phyloP scores from a whole-genome alignment of 768 basidiomycete species.

The Chalciporus chontae region DNA sequence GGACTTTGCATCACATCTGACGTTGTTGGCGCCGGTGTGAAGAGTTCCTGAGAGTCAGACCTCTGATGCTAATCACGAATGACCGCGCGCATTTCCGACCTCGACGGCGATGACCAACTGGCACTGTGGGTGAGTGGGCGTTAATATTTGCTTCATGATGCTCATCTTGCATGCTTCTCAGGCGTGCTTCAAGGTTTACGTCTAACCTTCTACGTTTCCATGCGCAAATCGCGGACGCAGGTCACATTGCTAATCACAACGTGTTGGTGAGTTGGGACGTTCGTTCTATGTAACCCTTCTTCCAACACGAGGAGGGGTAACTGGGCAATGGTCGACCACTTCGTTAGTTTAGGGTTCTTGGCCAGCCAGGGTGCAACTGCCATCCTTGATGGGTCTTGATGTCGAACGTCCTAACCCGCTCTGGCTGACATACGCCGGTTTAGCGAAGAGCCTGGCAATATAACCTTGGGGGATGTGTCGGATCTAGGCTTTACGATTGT shows the following conservation, averaged over 20 bases:
- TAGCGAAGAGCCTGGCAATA: slow-evolving; percentile 11
- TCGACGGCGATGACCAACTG: slow-evolving; percentile 18
- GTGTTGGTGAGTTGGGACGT: slow-evolving; percentile 8
- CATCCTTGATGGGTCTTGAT: slow-evolving; percentile 11
- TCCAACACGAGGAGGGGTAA: slow-evolving; percentile 21
- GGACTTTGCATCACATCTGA: slow-evolving; percentile 1
- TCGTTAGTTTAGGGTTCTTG: slow-evolving; percentile 31
- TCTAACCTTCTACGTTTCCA: slow-evolving; percentile 5
- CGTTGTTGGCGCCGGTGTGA: slow-evolving; percentile 6
- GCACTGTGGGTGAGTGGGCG: neutral
- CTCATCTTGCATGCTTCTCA: slow-evolving; percentile 8
- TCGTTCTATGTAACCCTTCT: too few species aligned
- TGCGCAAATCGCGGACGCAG: slow-evolving; percentile 18
- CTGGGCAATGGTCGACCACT: slow-evolving; percentile 27
- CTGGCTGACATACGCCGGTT: slow-evolving; percentile 4
- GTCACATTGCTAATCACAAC: slow-evolving; percentile 15
- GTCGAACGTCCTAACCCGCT: slow-evolving; percentile 22
- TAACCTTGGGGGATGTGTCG: slow-evolving; percentile 9
- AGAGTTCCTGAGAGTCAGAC: slow-evolving; percentile 6
- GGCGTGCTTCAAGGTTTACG: slow-evolving; percentile 3
- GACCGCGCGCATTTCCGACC: slow-evolving; percentile 13
- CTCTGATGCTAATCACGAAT: slow-evolving; percentile 3
- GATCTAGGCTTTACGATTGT: slow-evolving; percentile 21
- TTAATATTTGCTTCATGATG: too few species aligned
- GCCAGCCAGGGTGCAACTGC: slow-evolving; percentile 8